Base-by-base conservation (phyloP, 257 asterid species). In the Coffea eugenioides region DNA sequence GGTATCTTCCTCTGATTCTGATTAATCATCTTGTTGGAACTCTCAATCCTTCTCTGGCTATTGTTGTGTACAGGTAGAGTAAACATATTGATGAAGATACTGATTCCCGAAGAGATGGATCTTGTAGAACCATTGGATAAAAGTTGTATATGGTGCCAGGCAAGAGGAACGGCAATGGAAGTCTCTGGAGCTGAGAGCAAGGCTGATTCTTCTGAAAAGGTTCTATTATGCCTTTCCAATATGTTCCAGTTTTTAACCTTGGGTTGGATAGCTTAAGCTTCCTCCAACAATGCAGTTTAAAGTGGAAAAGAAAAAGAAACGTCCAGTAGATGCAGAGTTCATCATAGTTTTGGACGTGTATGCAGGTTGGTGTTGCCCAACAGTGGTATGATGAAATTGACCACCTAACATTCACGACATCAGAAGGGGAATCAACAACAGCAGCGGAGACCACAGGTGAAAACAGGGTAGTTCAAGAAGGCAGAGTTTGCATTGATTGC, bases 101-200 rank as follows among this genome's bases (percentile, higher is more conserved):
- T 86, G 64, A 86, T 92, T 69, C 98, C 99, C 68, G 87, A 69
- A 77, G 75, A 89, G 86, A 70, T 92, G 65, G 90, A 86, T 83
- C 88, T 95, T 67, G 90, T 92, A 41, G 99, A 95, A 84, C 89
- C 82, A n/a, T 90, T 92, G 75, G 86, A 88, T 82, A 91, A 90
- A 86, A 92, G 89, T 76, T 89, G 92, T 80, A 81, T 92, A 81
- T 91, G 98, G 98, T 87, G 95, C 86, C 99, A 85, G 83, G 90
- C 91, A 62, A 92, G 97, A 88, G 98, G 99, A 73, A 90, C 99
- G 11, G 97, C 97, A 8, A 79, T 89, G 79, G 97, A 93, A 85
- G 87, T 88, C 75, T 87, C 93, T 1, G 91, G 86, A 80, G 83
- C 84, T 69, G 94, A 92, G 61, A 81, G 71, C 80, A 86, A 80